These are phyloP conservation scores for Apiospora hydei DNA, from an alignment of 2,329 filamentous ascomycete genomes.

Conservation along the genomic window DNA sequence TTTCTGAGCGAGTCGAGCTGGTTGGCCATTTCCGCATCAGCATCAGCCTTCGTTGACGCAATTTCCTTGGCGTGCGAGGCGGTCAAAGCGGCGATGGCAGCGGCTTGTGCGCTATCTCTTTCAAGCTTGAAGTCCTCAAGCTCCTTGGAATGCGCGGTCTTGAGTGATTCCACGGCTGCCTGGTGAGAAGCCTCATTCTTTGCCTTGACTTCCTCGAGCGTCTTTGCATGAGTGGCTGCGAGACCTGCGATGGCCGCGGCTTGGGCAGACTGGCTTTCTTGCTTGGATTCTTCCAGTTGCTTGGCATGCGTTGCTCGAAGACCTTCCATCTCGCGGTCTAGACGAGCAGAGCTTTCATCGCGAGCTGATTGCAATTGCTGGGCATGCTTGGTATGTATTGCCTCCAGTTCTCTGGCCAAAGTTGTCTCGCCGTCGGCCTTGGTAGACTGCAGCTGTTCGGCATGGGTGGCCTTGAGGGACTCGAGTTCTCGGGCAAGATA, in stretches of 20 bases:
- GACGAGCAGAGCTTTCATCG: slow-evolving; percentile 31
- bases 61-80: slow-evolving; percentile 21
- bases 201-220: slow-evolving; percentile 22
- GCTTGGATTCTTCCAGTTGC: slow-evolving; percentile 39
- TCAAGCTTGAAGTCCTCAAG: slow-evolving; percentile 38
- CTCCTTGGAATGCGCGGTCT: slow-evolving; percentile 37
- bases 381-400: slow-evolving; percentile 20
- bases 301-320: slow-evolving; percentile 38
- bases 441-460: slow-evolving; percentile 37
- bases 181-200: slow-evolving; percentile 33
- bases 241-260: slow-evolving; percentile 19
- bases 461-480: slow-evolving; percentile 36
- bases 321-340: slow-evolving; percentile 36
- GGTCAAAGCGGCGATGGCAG: slow-evolving; percentile 32
- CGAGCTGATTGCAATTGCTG: slow-evolving; percentile 23
- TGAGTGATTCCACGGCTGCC: slow-evolving; percentile 36
- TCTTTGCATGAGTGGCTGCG: slow-evolving; percentile 22
- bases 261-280: slow-evolving; percentile 35
- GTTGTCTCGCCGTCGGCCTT: slow-evolving; percentile 38
- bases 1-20: slow-evolving; percentile 39
- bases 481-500: slow-evolving; percentile 36
- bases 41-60: slow-evolving; percentile 19
- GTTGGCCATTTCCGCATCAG: slow-evolving; percentile 30
- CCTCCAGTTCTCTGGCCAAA: slow-evolving; percentile 24
- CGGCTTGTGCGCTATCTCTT: slow-evolving; percentile 31